These are phyloP conservation scores for Coemansia sp. DNA, from an alignment of 192 early-diverging fungal genomes.

Conservation along the genomic window DNA sequence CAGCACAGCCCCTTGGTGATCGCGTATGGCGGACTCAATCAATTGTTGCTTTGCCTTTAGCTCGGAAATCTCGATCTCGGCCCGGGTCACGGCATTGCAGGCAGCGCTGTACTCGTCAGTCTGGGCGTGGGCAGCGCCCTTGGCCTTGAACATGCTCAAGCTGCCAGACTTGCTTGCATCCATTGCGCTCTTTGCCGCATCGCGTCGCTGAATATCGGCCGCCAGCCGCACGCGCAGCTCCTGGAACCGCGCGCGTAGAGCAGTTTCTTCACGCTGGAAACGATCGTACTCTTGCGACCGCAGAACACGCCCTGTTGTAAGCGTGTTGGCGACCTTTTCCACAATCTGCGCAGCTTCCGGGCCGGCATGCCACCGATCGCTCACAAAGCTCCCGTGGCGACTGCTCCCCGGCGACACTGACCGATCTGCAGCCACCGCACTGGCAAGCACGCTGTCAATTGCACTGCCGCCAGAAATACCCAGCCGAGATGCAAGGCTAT, in stretches of 20 bases:
- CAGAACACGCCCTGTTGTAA: conserved; percentile 16
- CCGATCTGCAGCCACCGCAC: not conserved
- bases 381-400: not conserved
- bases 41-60: conserved; percentile 26
- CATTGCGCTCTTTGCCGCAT: conserved; percentile 28
- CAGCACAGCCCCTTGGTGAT: conserved; percentile 41
- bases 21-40: conserved; percentile 29
- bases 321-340: conserved; percentile 10
- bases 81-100: conserved; percentile 23
- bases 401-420: conserved; percentile 1
- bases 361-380: not conserved
- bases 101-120: conserved; percentile 27
- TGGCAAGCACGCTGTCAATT: conserved; percentile 14
- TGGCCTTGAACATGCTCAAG: conserved; percentile 41
- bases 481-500: conserved; percentile 1
- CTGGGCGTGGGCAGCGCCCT: conserved; percentile 22
- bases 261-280: conserved; percentile 23
- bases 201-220: conserved; percentile 26
- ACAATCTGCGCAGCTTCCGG: conserved; percentile 16
- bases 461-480: not conserved
- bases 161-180: conserved; percentile 14
- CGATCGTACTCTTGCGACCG: conserved; percentile 30
- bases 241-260: conserved; percentile 26
- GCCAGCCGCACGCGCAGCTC: conserved; percentile 25
- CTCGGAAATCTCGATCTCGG: conserved; percentile 30